Percentiles rank a stretch among this genome's conserved stretches.
Conservation (phyloP, 371 early-diverging fungal genomes). For the Mortierella sp. region DNA sequence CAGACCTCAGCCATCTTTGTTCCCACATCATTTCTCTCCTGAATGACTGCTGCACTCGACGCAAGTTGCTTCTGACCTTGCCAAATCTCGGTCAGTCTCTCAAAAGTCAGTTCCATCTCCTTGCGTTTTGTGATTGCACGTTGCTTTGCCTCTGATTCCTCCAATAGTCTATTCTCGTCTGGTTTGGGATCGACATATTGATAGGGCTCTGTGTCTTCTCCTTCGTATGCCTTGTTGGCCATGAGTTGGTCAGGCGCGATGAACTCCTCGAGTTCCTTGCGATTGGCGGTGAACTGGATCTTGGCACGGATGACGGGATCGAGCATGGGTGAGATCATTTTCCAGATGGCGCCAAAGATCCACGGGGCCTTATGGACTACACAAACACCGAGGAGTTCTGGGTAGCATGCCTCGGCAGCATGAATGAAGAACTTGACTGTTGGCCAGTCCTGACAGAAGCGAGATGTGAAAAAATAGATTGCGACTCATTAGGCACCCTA, state of each 20-base stretch:
- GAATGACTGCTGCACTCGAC: constrained; percentile 38
- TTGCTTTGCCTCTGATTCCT: constrained; percentile 37
- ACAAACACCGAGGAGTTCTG: constrained; percentile 81
- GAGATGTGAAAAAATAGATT: not conserved
- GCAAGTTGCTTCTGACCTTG: constrained; percentile 48
- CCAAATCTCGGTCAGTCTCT: constrained; percentile 49
- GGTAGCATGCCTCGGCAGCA: constrained; percentile 85
- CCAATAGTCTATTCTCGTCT: constrained; percentile 25
- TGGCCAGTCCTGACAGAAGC: constrained; percentile 66
- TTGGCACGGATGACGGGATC: constrained; percentile 90
- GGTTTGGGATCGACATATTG: constrained; percentile 18
- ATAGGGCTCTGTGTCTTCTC: constrained; percentile 26
- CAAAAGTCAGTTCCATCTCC: constrained; percentile 52
- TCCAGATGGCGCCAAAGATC: constrained; percentile 87
- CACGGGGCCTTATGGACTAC: constrained; percentile 89
- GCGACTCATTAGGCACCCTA: no score
- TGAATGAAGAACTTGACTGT: constrained; percentile 80
- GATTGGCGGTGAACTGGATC: constrained; percentile 78
- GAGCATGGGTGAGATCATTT: constrained; percentile 76
- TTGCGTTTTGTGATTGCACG: constrained; percentile 22
- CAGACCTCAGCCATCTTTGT: constrained; percentile 31
- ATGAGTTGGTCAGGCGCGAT: constrained; percentile 34
- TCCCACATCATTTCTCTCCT: constrained; percentile 52
- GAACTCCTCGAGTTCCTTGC: constrained; percentile 65
- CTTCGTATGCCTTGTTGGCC: constrained; percentile 27